Conservation (phyloP, 441 rosid genomes). For the California macrophylla region DNA sequence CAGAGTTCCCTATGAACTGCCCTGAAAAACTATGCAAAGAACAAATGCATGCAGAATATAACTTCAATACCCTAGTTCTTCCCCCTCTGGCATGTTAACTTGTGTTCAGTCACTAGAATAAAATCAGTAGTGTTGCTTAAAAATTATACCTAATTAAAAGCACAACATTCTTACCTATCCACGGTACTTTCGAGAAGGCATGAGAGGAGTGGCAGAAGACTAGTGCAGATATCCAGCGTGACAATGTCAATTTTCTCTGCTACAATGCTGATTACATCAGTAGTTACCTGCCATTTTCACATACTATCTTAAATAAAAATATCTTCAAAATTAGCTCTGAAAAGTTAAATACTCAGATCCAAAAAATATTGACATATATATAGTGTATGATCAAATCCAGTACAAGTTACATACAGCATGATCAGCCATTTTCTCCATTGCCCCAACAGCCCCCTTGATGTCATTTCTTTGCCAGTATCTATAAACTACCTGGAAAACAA, state of each 20-base stretch:
- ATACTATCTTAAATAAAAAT: not conserved
- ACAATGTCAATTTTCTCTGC: constrained; percentile 58
- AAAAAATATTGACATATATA: not conserved
- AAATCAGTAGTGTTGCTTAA: not conserved
- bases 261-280: constrained; percentile 61
- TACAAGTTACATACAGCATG: constrained; percentile 46
- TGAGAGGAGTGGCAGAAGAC: constrained; percentile 72
- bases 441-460: constrained; percentile 58
- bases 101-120: not conserved
- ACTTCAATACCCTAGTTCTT: no score
- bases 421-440: constrained; percentile 92
- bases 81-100: not conserved
- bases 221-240: constrained; percentile 69
- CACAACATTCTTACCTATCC: constrained; percentile 52
- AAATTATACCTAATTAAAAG: not conserved
- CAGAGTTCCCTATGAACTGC: no score
- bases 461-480: constrained; percentile 86
- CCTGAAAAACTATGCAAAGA: no score
- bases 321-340: constrained; percentile 5
- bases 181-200: constrained; percentile 64
- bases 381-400: not conserved
- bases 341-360: not conserved
- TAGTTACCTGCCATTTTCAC: constrained; percentile 48
- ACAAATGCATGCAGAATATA: no score
- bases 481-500: constrained; percentile 51